Base-by-base conservation (phyloP, 2,329 filamentous ascomycete genomes). In the Neofusicoccum sp. region DNA sequence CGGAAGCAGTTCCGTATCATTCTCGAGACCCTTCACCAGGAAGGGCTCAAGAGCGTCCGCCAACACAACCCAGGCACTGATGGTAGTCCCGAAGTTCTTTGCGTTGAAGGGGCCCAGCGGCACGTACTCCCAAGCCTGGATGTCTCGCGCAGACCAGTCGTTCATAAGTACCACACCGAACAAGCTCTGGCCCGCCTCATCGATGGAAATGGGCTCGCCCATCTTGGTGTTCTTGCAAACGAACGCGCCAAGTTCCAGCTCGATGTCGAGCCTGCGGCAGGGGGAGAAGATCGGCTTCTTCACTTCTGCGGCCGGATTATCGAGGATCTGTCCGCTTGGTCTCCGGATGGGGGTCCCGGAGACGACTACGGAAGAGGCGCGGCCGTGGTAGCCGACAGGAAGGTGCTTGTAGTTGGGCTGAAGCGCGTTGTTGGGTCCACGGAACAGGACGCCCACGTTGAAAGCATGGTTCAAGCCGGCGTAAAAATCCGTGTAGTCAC, bases 401-500 rank as follows among this genome's bases (percentile, higher is more conserved):
- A 96, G 80, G 69, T 93, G 89, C 64, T 84, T 90, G 75, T 95
- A 96, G 74, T 94, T 95, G 33, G 89, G 88, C 74, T 93, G 89
- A 29, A 95, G 80, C 0, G 90, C 90, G 69, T 91, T 89, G 45
- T 85, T 81, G 0, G 87, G 83, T 0, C 89, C 90, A 47, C 91
- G 85, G 77, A 94, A 92, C 65, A 94, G 82, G 9, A 84, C 81
- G 3, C 90, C 90, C 14, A 89, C 84, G 64, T 88, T 89, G 77
- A 87, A 89, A 16, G 91, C 91, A 77, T 95, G 91, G 73, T 93
- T 89, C 67, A 89, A 79, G 12, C 91, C 91, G 8, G 89, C 91
- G 72, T 92, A 95, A 79, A 95, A 95, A 76, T 95, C 91, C 1
- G 91, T 92, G 74, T 94, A 95, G 74, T 94, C 91, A 31, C 90